Percentiles rank a stretch among this genome's conserved stretches.
These are phyloP conservation scores for Mycena pura DNA, from an alignment of 768 basidiomycete species.

Conservation along the genomic window DNA sequence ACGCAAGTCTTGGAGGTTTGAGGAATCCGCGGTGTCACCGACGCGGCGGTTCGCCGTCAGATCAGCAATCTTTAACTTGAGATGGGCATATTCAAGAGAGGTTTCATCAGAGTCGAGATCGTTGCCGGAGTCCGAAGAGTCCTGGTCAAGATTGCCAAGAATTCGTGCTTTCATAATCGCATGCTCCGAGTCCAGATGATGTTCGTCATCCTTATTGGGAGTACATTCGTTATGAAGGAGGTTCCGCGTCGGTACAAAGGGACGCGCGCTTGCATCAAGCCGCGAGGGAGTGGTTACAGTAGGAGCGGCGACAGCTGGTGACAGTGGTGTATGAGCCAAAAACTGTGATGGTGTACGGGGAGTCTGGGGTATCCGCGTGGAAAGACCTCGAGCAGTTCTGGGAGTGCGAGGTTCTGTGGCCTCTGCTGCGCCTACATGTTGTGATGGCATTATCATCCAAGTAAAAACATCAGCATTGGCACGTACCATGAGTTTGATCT, in stretches of 20 bases:
- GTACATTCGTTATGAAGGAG: conserved; percentile 20
- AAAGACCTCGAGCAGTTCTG: conserved; percentile 30
- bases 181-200: conserved; percentile 24
- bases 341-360: conserved; percentile 45
- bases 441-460: background rate
- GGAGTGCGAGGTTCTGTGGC: conserved; percentile 34
- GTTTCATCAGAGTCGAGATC: conserved; percentile 58
- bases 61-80: conserved; percentile 63
- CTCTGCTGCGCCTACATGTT: conserved; percentile 21
- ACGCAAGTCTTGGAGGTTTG: conserved; percentile 47
- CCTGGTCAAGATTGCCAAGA: conserved; percentile 26
- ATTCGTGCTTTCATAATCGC: conserved; percentile 27
- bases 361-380: conserved; percentile 19
- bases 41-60: conserved; percentile 45
- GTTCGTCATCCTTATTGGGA: too few species aligned
- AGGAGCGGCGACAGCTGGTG: conserved; percentile 12
- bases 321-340: conserved; percentile 31
- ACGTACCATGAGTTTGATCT: conserved; percentile 46
- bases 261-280: conserved; percentile 48
- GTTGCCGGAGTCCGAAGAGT: conserved; percentile 36
- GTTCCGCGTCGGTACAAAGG: conserved; percentile 42
- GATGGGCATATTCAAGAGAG: conserved; percentile 64
- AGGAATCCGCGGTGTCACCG: conserved; percentile 33
- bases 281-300: conserved; percentile 28
- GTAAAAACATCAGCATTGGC: background rate